Evolutionary conservation across 495 filamentous ascomycete species (phyloP).

Genomic region (Extremus antarcticus): DNA sequence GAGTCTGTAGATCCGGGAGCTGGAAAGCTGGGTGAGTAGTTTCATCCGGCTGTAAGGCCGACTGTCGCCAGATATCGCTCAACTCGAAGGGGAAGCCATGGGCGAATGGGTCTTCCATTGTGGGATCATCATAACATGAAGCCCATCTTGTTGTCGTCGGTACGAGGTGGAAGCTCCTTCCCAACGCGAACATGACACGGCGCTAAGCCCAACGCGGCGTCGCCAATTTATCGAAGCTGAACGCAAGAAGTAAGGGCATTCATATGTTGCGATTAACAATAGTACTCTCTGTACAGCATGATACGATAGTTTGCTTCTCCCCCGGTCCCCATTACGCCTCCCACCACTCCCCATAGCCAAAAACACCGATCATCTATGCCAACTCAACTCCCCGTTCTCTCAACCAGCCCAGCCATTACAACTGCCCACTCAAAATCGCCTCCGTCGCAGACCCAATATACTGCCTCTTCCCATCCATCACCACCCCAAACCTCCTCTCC

Average conservation of each 20-base stretch:
- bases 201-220: too few species aligned
- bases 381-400: background rate
- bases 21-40: background rate
- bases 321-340: background rate
- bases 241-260: too few species aligned
- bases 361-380: background rate
- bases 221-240: too few species aligned
- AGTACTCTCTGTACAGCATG: too few species aligned
- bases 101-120: too few species aligned
- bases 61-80: background rate
- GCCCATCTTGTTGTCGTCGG: too few species aligned
- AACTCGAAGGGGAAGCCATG: conserved; percentile 2
- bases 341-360: background rate
- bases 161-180: too few species aligned
- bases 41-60: background rate
- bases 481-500: conserved; percentile 75
- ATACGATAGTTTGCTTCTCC: background rate
- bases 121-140: too few species aligned
- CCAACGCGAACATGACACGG: too few species aligned
- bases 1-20: background rate
- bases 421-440: conserved; percentile 58
- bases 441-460: conserved; percentile 78
- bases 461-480: conserved; percentile 65
- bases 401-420: conserved; percentile 31
- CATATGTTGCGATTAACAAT: too few species aligned